Percentiles rank a stretch among this genome's conserved stretches.
Evolutionary conservation across 352 stramenopile genomes (phyloP).

Genomic region (Phytophthora sansomeana): DNA sequence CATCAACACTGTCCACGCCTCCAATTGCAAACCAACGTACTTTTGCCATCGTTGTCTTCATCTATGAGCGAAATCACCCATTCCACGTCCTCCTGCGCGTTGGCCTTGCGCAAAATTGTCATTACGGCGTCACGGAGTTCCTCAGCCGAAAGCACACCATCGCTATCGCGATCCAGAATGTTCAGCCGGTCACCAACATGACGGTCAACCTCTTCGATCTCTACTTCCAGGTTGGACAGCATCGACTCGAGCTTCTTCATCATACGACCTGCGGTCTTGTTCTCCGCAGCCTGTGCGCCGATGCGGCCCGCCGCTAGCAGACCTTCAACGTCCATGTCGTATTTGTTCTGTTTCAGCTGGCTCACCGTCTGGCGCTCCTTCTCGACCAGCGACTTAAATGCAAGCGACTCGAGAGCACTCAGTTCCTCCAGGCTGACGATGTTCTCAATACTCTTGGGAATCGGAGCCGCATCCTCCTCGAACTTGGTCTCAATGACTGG

Average conservation of each 20-base stretch:
- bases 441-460: slow-evolving; percentile 71
- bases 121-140: slow-evolving; percentile 96
- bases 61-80: slow-evolving; percentile 95
- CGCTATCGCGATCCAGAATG: slow-evolving; percentile 97
- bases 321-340: slow-evolving; percentile 89
- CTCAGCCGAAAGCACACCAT: slow-evolving; percentile 95
- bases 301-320: slow-evolving; percentile 83
- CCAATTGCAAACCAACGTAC: slow-evolving; percentile 50
- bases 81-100: slow-evolving; percentile 96
- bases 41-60: slow-evolving; percentile 90
- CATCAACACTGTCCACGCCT: slow-evolving; percentile 1
- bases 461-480: slow-evolving; percentile 29
- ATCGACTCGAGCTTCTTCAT: slow-evolving; percentile 94
- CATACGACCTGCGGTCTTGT: slow-evolving; percentile 92
- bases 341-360: slow-evolving; percentile 89
- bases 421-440: slow-evolving; percentile 87
- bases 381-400: slow-evolving; percentile 89
- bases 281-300: slow-evolving; percentile 79
- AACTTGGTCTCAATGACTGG: slow-evolving; percentile 21
- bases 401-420: slow-evolving; percentile 82
- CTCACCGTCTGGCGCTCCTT: slow-evolving; percentile 87
- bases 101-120: slow-evolving; percentile 94
- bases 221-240: slow-evolving; percentile 94
- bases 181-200: slow-evolving; percentile 98
- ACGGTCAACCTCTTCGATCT: slow-evolving; percentile 95